phyloP scores from a whole-genome alignment of 1,139 yeast genomes.

The Pneumocystis wakefieldiae region DNA sequence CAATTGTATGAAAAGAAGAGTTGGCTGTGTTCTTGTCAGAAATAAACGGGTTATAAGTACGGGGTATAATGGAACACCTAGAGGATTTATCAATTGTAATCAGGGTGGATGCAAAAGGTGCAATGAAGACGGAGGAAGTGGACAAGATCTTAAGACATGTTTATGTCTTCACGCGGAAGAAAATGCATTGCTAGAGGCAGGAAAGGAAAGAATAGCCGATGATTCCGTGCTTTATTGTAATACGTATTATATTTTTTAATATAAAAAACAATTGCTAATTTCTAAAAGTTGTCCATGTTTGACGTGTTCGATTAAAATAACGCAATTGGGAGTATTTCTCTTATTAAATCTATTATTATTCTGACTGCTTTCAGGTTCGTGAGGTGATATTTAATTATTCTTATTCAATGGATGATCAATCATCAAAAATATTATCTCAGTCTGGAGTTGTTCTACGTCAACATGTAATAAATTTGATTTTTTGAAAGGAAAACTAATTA shows the following conservation, averaged over 20 bases:
- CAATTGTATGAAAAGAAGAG: conserved; percentile 93
- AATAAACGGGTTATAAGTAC: conserved; percentile 83
- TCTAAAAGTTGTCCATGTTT: conserved; percentile 59
- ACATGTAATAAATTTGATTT: conserved; percentile 21
- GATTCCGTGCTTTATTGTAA: conserved; percentile 67
- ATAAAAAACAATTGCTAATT: neutral
- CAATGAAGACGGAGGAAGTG: conserved; percentile 38
- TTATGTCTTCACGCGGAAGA: conserved; percentile 94
- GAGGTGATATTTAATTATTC: conserved; percentile 84
- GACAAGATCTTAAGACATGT: conserved; percentile 66
- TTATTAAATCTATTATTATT: neutral
- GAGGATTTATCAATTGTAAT: conserved; percentile 73
- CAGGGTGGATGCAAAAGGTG: conserved; percentile 92
- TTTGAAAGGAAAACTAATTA: neutral
- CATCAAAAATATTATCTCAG: conserved; percentile 52
- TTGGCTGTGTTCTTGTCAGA: conserved; percentile 85
- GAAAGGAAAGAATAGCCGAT: conserved; percentile 67
- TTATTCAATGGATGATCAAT: conserved; percentile 74
- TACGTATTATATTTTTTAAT: conserved; percentile 27
- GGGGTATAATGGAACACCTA: conserved; percentile 94
- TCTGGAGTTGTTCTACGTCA: conserved; percentile 69
- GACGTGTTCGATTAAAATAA: conserved; percentile 88
- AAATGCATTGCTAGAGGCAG: conserved; percentile 86
- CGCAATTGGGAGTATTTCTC: conserved; percentile 52
- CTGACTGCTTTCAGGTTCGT: conserved; percentile 3